Base-by-base conservation (phyloP, 169 alveolate genomes). In the Babesia sp. region DNA sequence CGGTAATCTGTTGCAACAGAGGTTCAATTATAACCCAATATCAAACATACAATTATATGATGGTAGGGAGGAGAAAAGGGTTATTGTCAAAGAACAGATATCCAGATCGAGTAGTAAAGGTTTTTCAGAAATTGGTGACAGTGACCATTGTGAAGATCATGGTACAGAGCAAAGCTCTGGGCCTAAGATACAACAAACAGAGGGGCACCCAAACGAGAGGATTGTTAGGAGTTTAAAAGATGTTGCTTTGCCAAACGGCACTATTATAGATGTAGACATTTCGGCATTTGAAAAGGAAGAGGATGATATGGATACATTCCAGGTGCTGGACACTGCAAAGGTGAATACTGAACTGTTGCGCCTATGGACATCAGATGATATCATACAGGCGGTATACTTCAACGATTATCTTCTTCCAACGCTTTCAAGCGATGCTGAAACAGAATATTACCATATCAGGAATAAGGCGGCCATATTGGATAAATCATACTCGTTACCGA, bases 381-480 rank as follows among this genome's bases (percentile, higher is more conserved):
- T 18, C 5, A 22, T 64, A 2, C 55, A 64, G 9, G 48, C 48
- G 2, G 20, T 64, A 1, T 64, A 48, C 50, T 64, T 22, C 54
- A 64, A 64, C 20, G 53, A 42, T 9, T 3, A 39, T 14, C 0
- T 45, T 2, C 16, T 64, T n/a, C 74, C 74, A 12, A 8, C 48
- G 5, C 51, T 64, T 9, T 16, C 50, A 16, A 45, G 46, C 11
- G 61, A 48, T 22, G 63, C 54, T 12, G 54, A 48, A 33, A 31
- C 3, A 61, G 74, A 64, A 33, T 87, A 87, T 71, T 42, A 55
- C 31, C 68, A 63, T 54, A 58, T 87, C 45, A 63, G 93, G 67
- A 71, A 77, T 39, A 59, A 50, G 18, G 66, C 86, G n/a, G 68
- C 61, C 12, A 45, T 87, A 39, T 69, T 87, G 51, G 84, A 87